phyloP scores from a whole-genome alignment of 768 basidiomycete species.

The Agaricus subrufescens region DNA sequence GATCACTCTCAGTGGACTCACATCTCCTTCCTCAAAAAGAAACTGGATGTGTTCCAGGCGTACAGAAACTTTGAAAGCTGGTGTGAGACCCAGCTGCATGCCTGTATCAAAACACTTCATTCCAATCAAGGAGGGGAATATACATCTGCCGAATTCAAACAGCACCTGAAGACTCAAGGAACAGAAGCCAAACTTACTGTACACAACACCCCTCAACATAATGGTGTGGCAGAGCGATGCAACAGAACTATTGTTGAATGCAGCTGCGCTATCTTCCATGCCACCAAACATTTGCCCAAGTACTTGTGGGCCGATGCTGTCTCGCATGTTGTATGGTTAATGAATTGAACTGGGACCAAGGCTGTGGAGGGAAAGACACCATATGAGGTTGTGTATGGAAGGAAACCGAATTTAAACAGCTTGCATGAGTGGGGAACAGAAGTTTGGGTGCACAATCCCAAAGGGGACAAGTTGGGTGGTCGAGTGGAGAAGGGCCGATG shows the following conservation, averaged over 20 bases:
- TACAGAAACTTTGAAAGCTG: conserved; percentile 25
- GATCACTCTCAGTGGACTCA: conserved; percentile 16
- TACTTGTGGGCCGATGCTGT: conserved; percentile 34
- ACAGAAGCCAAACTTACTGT: conserved; percentile 24
- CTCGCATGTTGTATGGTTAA: conserved; percentile 24
- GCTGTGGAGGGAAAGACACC: conserved; percentile 21
- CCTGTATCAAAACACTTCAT: conserved; percentile 22
- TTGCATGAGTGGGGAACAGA: conserved; percentile 1
- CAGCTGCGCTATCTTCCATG: conserved; percentile 26
- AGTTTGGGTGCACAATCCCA: conserved; percentile 20
- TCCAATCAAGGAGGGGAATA: conserved; percentile 36
- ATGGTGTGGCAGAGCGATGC: conserved; percentile 22
- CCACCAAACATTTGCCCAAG: conserved; percentile 21
- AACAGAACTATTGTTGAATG: conserved; percentile 28
- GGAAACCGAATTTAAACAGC: conserved; percentile 21
- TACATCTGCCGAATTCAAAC: conserved; percentile 20
- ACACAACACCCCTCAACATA: conserved; percentile 10
- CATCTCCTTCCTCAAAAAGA: conserved; percentile 15
- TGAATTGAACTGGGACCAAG: conserved; percentile 26
- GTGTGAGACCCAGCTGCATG: conserved; percentile 22
- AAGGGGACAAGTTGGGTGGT: conserved; percentile 11
- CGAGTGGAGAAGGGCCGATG: conserved; percentile 23
- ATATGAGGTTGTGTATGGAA: conserved; percentile 13
- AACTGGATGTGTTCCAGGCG: conserved; percentile 16
- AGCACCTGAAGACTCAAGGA: conserved; percentile 24